Evolutionary conservation across 23 red algal species (phyloP), one percentile per base, ranked within the genome.

Genomic region (Gracilaria caudata): DNA sequence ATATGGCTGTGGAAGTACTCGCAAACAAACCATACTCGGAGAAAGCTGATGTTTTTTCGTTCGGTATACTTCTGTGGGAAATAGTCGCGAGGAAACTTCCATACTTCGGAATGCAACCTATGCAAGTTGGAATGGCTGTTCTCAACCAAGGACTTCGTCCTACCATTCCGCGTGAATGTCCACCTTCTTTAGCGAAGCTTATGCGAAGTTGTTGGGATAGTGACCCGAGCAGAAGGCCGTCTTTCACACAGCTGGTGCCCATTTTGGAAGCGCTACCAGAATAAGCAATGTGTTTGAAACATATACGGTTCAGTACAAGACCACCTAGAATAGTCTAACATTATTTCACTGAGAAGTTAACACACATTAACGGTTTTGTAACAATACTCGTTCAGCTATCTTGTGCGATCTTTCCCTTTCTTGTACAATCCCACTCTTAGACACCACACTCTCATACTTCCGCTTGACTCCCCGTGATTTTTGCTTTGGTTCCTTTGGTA

Each of bases 1-100:
- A 98, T 38, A 98, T 98, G 96, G 96, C 96, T 19, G 92, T 93
- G 3, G 96, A 98, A 89, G 92, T 98, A 49, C 79, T 98, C 44
- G 88, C 84, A 8, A 92, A 84, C 63, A 78, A 86, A 64, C 96
- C 96, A 0, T 98, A 98, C 65, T 86, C 87, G n/a, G 88, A 94
- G 47, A 94, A 92, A 66, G 96, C 96, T 28, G 96, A 98, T 85
- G 96, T 98, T 20, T 98, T 93, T 78, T 98, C 96, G n/a, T 98
- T 95, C 73, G 96, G 96, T 38, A 89, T 98, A 51, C 86, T 98
- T 20, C 86, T 98, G 7, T 98, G 96, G 96, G 96, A 98, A 54
- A 66, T 98, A 63, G 59, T 90, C 16, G 90, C 92, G 11, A 73
- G 90, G 34, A 86, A 98, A 79, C 60, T 98, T 9, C 96, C 96